These are phyloP conservation scores for Calonectria leucothoes DNA, from an alignment of 2,329 filamentous ascomycete genomes.

Conservation along the genomic window DNA sequence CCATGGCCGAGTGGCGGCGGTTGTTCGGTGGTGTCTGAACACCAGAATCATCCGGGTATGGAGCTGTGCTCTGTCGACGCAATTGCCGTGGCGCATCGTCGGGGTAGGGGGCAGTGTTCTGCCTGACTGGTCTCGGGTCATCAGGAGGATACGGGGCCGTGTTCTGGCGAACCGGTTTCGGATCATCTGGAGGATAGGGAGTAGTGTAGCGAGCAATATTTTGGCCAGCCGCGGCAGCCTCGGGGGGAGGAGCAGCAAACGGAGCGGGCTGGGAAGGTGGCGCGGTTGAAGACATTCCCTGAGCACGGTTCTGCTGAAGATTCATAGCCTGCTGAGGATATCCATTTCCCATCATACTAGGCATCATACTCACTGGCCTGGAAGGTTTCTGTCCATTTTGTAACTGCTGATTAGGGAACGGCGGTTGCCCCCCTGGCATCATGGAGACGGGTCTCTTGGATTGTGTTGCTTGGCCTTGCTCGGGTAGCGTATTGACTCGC, in stretches of 20 bases:
- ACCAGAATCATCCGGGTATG: conserved; percentile 30
- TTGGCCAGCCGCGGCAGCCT: background rate
- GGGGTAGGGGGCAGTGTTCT: conserved; percentile 6
- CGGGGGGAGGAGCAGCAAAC: conserved; percentile 22
- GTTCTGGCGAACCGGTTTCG: background rate
- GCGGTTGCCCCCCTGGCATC: conserved; percentile 12
- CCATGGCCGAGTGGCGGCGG: conserved; percentile 42
- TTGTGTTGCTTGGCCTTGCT: conserved; percentile 11
- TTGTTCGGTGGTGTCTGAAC: conserved; percentile 18
- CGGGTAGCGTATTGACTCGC: conserved; percentile 38
- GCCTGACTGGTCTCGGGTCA: background rate
- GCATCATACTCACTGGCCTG: conserved; percentile 36
- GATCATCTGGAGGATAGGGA: conserved; percentile 10
- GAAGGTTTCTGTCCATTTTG: conserved; percentile 23
- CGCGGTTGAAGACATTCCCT: conserved; percentile 25
- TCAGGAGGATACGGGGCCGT: conserved; percentile 18
- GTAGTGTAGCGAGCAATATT: background rate
- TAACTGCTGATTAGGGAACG: conserved; percentile 2
- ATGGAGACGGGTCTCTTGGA: conserved; percentile 31
- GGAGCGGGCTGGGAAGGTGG: conserved; percentile 35
- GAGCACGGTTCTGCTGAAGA: conserved; percentile 26
- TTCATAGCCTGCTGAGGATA: conserved; percentile 17
- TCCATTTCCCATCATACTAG: conserved; percentile 33
- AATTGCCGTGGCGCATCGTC: conserved; percentile 23
- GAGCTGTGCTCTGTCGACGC: conserved; percentile 10